Base-by-base conservation (phyloP, 2,329 filamentous ascomycete genomes). In the Aspergillus pseudotamarii region DNA sequence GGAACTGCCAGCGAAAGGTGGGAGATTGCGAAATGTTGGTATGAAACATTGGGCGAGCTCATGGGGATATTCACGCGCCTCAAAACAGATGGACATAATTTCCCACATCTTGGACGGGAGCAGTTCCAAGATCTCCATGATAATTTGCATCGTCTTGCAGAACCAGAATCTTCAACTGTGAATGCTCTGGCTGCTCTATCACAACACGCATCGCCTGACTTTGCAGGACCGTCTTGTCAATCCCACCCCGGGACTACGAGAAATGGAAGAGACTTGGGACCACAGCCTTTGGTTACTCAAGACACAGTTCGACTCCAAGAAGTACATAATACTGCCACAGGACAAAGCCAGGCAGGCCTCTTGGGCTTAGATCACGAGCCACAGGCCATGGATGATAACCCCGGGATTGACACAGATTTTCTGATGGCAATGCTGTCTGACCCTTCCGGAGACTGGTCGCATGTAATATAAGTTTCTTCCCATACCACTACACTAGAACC, bases 61-160 rank as follows among this genome's bases (percentile, higher is more conserved):
- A 9, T 21, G 16, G 21, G 26, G 28, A 36, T 56, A 6, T 56
- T 38, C 26, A 38, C 53, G 10, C 53, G 53, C 4, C 34, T 56
- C 6, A 43, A 36, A 21, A 26, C 21, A 4, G 53, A 56, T 14
- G 34, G 34, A 8, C 21, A 38, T 14, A 4, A 56, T 6, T 56
- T 43, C 38, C 53, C 53, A 26, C 34, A 41, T 26, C 21, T 56
- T 6, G 26, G 53, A 26, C 53, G 53, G 14, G 53, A 56, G 14
- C 34, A 36, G 34, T 56, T 56, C 11, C 34, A 26, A 19, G 53
- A 36, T 16, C 38, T 56, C 21, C 21, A 56, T 26, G 53, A 56
- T 16, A 56, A 19, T 36, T n/a, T 56, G 10, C 53, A 56, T 16
- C 53, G 53, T 9, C 34, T 56, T 38, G 53, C 53, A 5, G 53